phyloP scores from a whole-genome alignment of 768 basidiomycete genomes.

The Xerocomellus amylosporus region DNA sequence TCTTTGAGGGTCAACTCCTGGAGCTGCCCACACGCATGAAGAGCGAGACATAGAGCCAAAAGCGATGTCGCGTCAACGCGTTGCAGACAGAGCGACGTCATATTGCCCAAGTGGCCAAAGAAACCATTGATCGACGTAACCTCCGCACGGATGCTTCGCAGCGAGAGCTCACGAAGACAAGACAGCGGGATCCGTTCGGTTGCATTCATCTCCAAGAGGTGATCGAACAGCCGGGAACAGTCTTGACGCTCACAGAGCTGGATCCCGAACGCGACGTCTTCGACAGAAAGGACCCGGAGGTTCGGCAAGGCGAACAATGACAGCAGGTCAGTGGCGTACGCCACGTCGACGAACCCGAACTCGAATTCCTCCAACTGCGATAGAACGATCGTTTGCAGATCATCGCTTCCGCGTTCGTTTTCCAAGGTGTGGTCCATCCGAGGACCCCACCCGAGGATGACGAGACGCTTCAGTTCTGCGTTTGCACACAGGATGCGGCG shows the following conservation, averaged over 20 bases:
- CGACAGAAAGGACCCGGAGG: conserved; percentile 39
- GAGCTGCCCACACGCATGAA: conserved; percentile 5
- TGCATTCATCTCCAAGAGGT: conserved; percentile 22
- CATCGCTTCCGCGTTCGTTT: neutral
- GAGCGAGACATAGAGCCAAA: conserved; percentile 1
- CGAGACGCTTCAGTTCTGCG: conserved; percentile 38
- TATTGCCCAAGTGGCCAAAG: neutral
- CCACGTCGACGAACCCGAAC: conserved; percentile 45
- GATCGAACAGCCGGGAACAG: conserved; percentile 36
- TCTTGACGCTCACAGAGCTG: conserved; percentile 35
- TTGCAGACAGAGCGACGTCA: conserved; percentile 10
- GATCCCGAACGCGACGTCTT: conserved; percentile 45
- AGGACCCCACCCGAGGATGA: conserved; percentile 56
- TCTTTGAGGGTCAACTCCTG: conserved; percentile 14
- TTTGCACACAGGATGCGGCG: conserved; percentile 40
- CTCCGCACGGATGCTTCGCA: conserved; percentile 10
- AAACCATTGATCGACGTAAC: conserved; percentile 2
- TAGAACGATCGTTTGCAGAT: conserved; percentile 24
- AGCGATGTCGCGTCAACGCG: conserved; percentile 2
- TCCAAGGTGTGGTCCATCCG: conserved; percentile 20
- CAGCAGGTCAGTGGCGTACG: conserved; percentile 39
- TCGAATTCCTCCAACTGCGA: conserved; percentile 34
- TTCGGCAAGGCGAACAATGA: conserved; percentile 39
- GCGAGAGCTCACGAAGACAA: conserved; percentile 6
- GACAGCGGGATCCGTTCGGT: conserved; percentile 2